Conservation (phyloP, 1,284 basidiomycete species). For the Mycena citricolor region DNA sequence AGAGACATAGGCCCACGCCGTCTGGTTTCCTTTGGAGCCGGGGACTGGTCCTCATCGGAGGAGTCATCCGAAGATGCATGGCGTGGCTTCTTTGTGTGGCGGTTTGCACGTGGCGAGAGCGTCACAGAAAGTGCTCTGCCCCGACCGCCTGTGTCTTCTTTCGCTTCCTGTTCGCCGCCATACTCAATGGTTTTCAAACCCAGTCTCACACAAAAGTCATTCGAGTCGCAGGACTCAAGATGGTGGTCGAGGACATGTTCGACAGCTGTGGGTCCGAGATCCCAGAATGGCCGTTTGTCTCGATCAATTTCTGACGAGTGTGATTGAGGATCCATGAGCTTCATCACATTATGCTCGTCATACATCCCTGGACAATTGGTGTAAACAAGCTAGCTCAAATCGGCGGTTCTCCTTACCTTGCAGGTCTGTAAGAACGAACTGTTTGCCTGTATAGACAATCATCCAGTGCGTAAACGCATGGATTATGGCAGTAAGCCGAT, state of each 20-base stretch:
- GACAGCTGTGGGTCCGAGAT: slow-evolving; percentile 5
- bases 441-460: background rate
- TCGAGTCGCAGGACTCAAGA: slow-evolving; percentile 1
- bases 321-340: slow-evolving; percentile 8
- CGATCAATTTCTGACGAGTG: slow-evolving; percentile 9
- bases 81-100: background rate
- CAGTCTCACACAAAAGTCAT: slow-evolving; percentile 4
- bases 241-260: slow-evolving; percentile 8
- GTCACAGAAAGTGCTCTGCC: too few species aligned
- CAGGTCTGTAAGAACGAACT: slow-evolving; percentile 1
- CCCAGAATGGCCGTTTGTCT: slow-evolving; percentile 4
- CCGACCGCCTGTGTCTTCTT: too few species aligned
- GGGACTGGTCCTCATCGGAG: too few species aligned
- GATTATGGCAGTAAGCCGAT: background rate
- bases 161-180: too few species aligned
- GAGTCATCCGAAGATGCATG: background rate
- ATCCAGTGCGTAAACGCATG: slow-evolving; percentile 8
- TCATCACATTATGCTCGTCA: too few species aligned
- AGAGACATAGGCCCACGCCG: too few species aligned
- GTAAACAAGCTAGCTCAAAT: too few species aligned
- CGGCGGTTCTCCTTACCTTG: too few species aligned
- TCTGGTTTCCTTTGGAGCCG: too few species aligned
- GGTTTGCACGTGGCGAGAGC: background rate
- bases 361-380: too few species aligned
- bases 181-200: background rate